Percentiles rank a stretch among this genome's conserved stretches.
Conservation (phyloP, 2,329 filamentous ascomycete genomes). For the Xylariaceae sp. region DNA sequence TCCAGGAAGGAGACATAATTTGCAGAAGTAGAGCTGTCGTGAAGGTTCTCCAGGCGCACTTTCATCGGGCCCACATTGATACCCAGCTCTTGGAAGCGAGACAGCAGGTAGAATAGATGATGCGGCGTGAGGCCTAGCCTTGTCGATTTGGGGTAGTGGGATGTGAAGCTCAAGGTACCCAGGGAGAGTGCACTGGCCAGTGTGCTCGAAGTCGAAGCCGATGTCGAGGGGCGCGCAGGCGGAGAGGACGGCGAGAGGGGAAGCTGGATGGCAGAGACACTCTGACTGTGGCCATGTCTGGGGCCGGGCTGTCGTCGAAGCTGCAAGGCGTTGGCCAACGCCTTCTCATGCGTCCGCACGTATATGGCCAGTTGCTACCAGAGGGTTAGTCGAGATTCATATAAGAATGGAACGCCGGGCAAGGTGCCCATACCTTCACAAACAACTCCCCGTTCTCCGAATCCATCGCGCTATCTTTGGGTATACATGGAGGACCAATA, state of each 20-base stretch:
- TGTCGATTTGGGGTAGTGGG: slow-evolving; percentile 76
- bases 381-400: too few relatives aligned
- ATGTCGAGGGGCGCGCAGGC: slow-evolving; percentile 55
- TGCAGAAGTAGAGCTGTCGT: slow-evolving; percentile 75
- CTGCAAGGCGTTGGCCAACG: slow-evolving; percentile 89
- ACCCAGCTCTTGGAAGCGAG: slow-evolving; percentile 85
- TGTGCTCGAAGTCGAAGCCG: slow-evolving; percentile 62
- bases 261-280: slow-evolving; percentile 49
- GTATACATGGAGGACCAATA: slow-evolving; percentile 37
- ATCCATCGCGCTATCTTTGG: slow-evolving; percentile 57
- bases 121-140: slow-evolving; percentile 91
- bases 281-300: slow-evolving; percentile 63
- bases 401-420: too few relatives aligned
- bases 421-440: slow-evolving; percentile 58
- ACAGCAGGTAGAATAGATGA: slow-evolving; percentile 93
- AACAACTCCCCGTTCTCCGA: slow-evolving; percentile 86
- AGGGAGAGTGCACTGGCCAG: slow-evolving; percentile 83
- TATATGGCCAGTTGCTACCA: slow-evolving; percentile 95
- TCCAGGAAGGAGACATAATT: slow-evolving; percentile 96
- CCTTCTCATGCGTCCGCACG: slow-evolving; percentile 95
- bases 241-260: slow-evolving; percentile 48
- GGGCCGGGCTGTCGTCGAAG: slow-evolving; percentile 64
- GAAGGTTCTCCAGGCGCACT: slow-evolving; percentile 87
- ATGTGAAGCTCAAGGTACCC: slow-evolving; percentile 76
- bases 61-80: slow-evolving; percentile 95